phyloP scores from a whole-genome alignment of 2,329 filamentous ascomycete genomes.

The Alternaria dauci region DNA sequence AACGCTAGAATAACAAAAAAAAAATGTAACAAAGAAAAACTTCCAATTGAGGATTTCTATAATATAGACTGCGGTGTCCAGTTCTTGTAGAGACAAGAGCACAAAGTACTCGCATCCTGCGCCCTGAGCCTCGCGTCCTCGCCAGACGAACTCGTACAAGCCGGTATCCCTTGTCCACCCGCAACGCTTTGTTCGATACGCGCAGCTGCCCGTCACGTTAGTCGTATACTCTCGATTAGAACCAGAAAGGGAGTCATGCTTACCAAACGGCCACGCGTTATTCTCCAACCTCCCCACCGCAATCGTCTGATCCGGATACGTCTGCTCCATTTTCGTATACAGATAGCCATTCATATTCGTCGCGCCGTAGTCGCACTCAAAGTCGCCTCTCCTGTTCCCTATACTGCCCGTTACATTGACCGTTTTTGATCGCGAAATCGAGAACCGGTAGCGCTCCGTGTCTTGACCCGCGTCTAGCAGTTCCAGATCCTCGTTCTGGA shows the following conservation, averaged over 20 bases:
- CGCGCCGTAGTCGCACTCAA: conserved; percentile 66
- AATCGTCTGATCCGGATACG: conserved; percentile 47
- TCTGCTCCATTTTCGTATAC: conserved; percentile 64
- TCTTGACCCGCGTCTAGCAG: conserved; percentile 58
- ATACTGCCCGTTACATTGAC: conserved; percentile 60
- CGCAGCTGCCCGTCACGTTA: conserved; percentile 53
- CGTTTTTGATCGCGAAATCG: conserved; percentile 61
- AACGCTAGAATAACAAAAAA: conserved; percentile 13
- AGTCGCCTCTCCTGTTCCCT: conserved; percentile 55
- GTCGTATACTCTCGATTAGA: background rate
- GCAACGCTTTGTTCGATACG: conserved; percentile 63
- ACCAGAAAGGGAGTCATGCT: conserved; percentile 1
- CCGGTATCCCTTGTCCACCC: conserved; percentile 60
- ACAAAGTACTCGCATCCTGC: conserved; percentile 49
- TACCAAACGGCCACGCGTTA: conserved; percentile 49
- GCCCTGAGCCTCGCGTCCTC: conserved; percentile 47
- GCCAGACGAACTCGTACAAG: conserved; percentile 59
- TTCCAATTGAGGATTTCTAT: conserved; percentile 1
- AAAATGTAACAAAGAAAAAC: background rate
- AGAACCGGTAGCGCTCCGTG: conserved; percentile 67
- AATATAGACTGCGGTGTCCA: conserved; percentile 36
- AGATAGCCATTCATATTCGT: conserved; percentile 66
- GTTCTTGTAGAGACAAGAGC: conserved; percentile 59
- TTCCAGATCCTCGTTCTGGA: conserved; percentile 61
- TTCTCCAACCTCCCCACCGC: conserved; percentile 39